Evolutionary conservation across 2,329 filamentous ascomycete species (phyloP), one percentile per base, ranked within the genome.

Genomic region (Talaromyces sp.): DNA sequence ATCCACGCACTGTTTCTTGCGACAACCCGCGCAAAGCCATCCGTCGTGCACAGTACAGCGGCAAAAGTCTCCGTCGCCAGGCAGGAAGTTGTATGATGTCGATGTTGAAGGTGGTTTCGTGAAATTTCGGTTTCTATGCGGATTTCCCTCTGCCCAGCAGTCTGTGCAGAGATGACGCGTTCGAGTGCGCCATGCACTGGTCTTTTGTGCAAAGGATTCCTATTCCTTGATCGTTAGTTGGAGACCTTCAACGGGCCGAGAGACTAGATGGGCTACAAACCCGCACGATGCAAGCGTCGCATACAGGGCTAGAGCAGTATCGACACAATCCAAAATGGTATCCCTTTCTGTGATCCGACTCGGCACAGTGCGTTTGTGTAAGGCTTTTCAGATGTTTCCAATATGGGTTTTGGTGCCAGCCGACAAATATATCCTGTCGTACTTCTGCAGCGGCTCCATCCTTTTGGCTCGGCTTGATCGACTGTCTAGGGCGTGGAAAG

Each of bases 221-320:
- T 69, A 45, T 50, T 33, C 1, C 27, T 16, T 11, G 22, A 19
- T 37, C n/a, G 31, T 56, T 56, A 56, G 31, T 9, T 14, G 52
- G 52, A 24, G n/a, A 56, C 14, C 14, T 50, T 14, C 14, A 33
- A 27, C 37, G 33, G 22, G 33, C 37, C 27, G 35, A 31, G 39
- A 37, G 14, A 43, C 7, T 1, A 9, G 1, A 33, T 33, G 56
- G 19, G 37, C 11, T 13, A 60, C 68, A 27, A 10, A 70, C 67
- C 31, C 69, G 69, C 35, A 75, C 73, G 11, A 75, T 70, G 62
- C 73, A 75, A 8, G 71, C 71, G 35, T 72, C 72, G 58, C 73
- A 75, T 19, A 75, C 70, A 33, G 72, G 73, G 59, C 66, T 68
- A 14, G 71, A 74, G 60, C 73, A 75, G 63, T 70, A 73, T 14